Conservation (phyloP, 305 asterid species). For the Rubia peregrina region DNA sequence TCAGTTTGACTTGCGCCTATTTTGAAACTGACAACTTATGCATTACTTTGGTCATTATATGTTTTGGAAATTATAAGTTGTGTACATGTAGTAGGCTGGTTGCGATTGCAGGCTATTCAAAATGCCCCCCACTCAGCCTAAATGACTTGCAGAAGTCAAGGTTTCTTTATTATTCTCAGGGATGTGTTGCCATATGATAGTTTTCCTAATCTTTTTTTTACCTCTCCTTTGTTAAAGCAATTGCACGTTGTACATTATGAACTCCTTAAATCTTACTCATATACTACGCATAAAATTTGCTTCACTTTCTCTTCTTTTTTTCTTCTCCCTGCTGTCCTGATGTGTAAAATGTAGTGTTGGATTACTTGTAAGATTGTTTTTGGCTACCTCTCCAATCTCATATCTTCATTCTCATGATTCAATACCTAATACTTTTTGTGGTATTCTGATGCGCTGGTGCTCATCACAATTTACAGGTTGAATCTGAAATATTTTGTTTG, state of each 20-base stretch:
- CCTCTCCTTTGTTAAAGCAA: too few relatives aligned
- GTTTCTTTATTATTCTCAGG: background rate
- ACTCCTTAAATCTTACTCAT: background rate
- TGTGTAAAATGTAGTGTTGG: background rate
- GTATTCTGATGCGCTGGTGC: constrained; percentile 15
- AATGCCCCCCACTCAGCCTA: constrained; percentile 3
- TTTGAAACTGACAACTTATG: background rate
- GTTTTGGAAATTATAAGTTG: background rate
- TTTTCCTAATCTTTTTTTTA: background rate
- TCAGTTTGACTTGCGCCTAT: too few relatives aligned
- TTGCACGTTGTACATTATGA: background rate
- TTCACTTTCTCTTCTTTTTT: background rate
- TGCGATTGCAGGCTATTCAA: background rate
- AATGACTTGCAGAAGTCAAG: background rate
- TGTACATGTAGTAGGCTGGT: background rate
- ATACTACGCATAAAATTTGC: background rate
- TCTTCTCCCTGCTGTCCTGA: background rate
- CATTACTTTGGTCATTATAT: background rate
- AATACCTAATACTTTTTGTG: background rate
- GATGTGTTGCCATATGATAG: background rate
- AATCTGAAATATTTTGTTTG: constrained; percentile 90
- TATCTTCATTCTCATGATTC: background rate
- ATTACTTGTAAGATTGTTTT: background rate
- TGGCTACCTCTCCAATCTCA: background rate
- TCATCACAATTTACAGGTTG: constrained; percentile 48